These are phyloP conservation scores for Trichoderma gamsii DNA, from an alignment of 495 filamentous ascomycete genomes.

Conservation along the genomic window DNA sequence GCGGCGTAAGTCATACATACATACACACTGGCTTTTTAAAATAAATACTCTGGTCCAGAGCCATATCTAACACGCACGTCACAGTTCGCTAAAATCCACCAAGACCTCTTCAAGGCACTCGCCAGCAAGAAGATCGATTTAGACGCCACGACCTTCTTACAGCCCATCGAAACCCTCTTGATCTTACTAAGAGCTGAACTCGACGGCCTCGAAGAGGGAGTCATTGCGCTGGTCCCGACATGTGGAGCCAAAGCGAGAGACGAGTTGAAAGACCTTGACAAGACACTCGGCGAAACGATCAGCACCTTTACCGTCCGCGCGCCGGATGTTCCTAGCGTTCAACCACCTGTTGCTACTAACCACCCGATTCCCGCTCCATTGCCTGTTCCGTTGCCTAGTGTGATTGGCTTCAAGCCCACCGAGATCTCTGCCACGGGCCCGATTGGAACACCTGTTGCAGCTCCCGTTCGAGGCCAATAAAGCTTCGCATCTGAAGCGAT, in stretches of 20 bases:
- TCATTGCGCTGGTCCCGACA: constrained; percentile 1
- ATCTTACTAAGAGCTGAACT: not conserved
- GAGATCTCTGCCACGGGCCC: no score
- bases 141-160: not conserved
- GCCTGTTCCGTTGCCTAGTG: no score
- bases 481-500: no score
- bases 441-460: no score
- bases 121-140: not conserved
- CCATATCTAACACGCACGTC: not conserved
- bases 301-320: not conserved
- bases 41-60: not conserved
- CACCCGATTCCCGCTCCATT: no score
- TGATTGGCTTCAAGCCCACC: no score
- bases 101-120: not conserved
- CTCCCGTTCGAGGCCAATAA: no score
- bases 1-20: not conserved
- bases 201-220: not conserved
- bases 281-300: not conserved
- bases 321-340: not conserved
- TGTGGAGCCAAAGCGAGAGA: not conserved
- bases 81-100: not conserved
- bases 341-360: not conserved
- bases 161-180: not conserved
- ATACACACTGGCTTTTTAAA: not conserved
- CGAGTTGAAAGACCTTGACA: not conserved